phyloP scores from a whole-genome alignment of 164 flowering plant species.

The Vitis cinerea region DNA sequence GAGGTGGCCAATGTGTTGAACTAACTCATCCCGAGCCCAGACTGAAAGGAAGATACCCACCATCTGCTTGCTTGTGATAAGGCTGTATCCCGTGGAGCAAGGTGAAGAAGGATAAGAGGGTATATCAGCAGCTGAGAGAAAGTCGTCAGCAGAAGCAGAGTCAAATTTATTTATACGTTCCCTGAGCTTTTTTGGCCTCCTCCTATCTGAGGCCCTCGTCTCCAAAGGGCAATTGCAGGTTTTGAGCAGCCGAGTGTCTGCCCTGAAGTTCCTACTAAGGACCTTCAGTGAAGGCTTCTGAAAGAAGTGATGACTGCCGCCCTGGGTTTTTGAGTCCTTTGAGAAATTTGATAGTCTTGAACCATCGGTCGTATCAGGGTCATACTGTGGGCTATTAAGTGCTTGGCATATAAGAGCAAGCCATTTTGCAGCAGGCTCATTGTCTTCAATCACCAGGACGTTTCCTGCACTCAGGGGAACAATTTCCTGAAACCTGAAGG shows the following conservation, averaged over 20 bases:
- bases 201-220: constrained; percentile 17
- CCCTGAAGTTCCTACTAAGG: constrained; percentile 49
- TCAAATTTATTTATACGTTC: constrained; percentile 18
- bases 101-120: constrained; percentile 5
- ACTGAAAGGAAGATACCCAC: constrained; percentile 86
- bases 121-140: constrained; percentile 21
- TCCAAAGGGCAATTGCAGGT: constrained; percentile 69
- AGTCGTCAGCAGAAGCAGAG: constrained; percentile 21
- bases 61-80: constrained; percentile 88
- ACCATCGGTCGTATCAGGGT: constrained; percentile 23
- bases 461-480: constrained; percentile 96
- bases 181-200: constrained; percentile 33
- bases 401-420: constrained; percentile 70
- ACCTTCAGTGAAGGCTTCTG: constrained; percentile 82
- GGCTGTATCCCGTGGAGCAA: constrained; percentile 39
- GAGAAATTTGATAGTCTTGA: constrained; percentile 9
- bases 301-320: constrained; percentile 37
- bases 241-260: constrained; percentile 59
- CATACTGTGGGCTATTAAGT: constrained; percentile 54
- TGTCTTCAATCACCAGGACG: constrained; percentile 82
- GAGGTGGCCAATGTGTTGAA: constrained; percentile 75
- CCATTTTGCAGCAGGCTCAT: constrained; percentile 92
- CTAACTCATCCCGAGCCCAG: constrained; percentile 76
- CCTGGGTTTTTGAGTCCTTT: constrained; percentile 30
- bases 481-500: constrained; percentile 92